Base-by-base conservation (phyloP, 2,329 filamentous ascomycete species). In the Cytospora leucostoma region DNA sequence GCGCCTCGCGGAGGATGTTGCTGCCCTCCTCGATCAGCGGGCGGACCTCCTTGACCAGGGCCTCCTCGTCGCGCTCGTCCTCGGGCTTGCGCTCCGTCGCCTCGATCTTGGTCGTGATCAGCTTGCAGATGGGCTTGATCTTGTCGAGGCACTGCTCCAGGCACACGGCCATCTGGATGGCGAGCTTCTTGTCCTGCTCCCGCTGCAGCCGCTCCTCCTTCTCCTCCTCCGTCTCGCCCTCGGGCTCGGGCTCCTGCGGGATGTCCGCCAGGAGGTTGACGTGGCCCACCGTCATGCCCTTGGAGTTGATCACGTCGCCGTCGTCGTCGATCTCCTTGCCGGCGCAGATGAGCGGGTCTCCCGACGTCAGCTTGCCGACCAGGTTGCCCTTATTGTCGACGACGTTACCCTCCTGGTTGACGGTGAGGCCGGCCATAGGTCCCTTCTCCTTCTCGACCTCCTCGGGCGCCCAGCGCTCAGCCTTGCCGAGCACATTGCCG, bases 61-160 rank as follows among this genome's bases (percentile, higher is more conserved):
- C 85, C 72, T 97, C 92, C 74, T 97, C 93, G 71, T 97, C 92
- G 32, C 94, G 88, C 70, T 97, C 92, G 5, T 96, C 91, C 76
- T 92, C 90, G 51, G 90, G 89, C 34, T 89, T 91, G 68, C 87
- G 85, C 75, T 97, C 91, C 34, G 91, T 92, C 61, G 82, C 82
- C 70, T 96, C 91, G 70, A 96, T 90, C 77, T 89, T 84, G 85
- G 93, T 89, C 5, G 86, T 90, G 75, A 97, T 97, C 80, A 92
- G 85, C 78, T 91, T 92, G 81, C 91, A 90, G 72, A 96, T 87
- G 11, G 93, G 93, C 68, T 90, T 88, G 73, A 97, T 86, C 74
- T 88, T 90, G 71, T 96, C 92, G 7, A 97, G 82, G 15, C 91
- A 91, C 74, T 93, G 87, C 71, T 89, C 84, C 69, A 96, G 86